These are phyloP conservation scores for Aspergillus carbonarius DNA, from an alignment of 2,329 filamentous ascomycete genomes.

Conservation along the genomic window DNA sequence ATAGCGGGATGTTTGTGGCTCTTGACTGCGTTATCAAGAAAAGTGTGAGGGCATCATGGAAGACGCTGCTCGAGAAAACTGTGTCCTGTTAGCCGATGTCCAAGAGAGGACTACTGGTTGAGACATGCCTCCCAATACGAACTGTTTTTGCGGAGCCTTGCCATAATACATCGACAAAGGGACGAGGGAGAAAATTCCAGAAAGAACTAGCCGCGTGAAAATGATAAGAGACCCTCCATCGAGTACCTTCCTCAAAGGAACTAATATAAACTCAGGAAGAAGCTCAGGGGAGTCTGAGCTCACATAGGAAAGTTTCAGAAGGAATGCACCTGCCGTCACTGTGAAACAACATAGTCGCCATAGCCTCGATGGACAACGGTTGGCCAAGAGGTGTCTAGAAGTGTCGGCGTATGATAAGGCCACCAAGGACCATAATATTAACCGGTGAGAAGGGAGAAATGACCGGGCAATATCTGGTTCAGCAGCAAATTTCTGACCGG, in stretches of 20 bases:
- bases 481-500: slow-evolving; percentile 93
- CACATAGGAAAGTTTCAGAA: slow-evolving; percentile 90
- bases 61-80: slow-evolving; percentile 22
- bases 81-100: slow-evolving; percentile 12
- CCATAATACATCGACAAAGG: slow-evolving; percentile 23
- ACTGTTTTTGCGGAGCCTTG: slow-evolving; percentile 4
- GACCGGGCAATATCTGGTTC: slow-evolving; percentile 78
- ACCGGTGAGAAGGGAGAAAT: slow-evolving; percentile 64
- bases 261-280: slow-evolving; percentile 45
- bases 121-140: slow-evolving; percentile 19
- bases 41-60: slow-evolving; percentile 70
- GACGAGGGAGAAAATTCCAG: slow-evolving; percentile 41
- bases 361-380: slow-evolving; percentile 26
- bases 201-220: slow-evolving; percentile 54
- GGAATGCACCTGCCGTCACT: slow-evolving; percentile 59
- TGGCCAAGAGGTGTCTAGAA: slow-evolving; percentile 43
- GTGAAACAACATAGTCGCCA: slow-evolving; percentile 37
- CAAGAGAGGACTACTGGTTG: not conserved
- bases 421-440: slow-evolving; percentile 72
- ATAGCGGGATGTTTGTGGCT: slow-evolving; percentile 79
- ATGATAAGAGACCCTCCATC: slow-evolving; percentile 46
- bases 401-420: slow-evolving; percentile 66
- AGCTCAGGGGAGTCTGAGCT: slow-evolving; percentile 85
- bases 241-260: slow-evolving; percentile 38
- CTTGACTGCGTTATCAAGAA: slow-evolving; percentile 86